phyloP scores from a whole-genome alignment of 768 basidiomycete genomes.

The Suillus luteus region DNA sequence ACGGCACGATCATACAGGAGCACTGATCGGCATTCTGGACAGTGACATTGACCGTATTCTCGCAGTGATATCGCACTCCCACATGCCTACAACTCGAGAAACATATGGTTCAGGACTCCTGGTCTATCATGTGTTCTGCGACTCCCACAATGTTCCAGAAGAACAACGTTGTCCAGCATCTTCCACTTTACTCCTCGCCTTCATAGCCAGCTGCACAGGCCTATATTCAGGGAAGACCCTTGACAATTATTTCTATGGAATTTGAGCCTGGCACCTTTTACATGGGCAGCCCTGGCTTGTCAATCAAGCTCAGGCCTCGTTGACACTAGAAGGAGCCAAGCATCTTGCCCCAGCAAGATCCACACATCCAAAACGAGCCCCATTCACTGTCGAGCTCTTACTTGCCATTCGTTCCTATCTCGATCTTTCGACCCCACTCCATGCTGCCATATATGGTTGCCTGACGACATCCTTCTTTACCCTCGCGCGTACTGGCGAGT shows the following conservation, averaged over 20 bases:
- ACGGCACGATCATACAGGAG: slow-evolving; percentile 37
- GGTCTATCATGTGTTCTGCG: slow-evolving; percentile 43
- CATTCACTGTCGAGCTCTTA: slow-evolving; percentile 28
- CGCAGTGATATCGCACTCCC: slow-evolving; percentile 25
- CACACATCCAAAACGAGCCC: slow-evolving; percentile 36
- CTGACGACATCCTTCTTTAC: not conserved
- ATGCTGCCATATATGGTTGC: slow-evolving; percentile 1
- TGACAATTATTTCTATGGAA: slow-evolving; percentile 15
- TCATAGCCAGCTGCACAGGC: not conserved
- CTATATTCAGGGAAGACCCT: slow-evolving; percentile 18
- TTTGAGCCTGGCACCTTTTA: slow-evolving; percentile 30
- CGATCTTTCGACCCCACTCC: not conserved
- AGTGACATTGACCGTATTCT: slow-evolving; percentile 28
- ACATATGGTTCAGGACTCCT: slow-evolving; percentile 43
- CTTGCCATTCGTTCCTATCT: no score
- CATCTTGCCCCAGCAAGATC: not conserved
- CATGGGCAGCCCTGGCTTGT: slow-evolving; percentile 22
- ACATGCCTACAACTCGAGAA: slow-evolving; percentile 32
- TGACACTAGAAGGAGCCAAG: slow-evolving; percentile 27
- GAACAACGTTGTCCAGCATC: slow-evolving; percentile 15
- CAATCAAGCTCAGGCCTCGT: slow-evolving; percentile 23
- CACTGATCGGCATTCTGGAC: slow-evolving; percentile 41
- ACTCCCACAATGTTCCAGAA: slow-evolving; percentile 27
- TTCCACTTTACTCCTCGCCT: no score
- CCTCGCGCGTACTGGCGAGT: not conserved